Conservation (phyloP, 306 rosid species). For the Urtica urens region DNA sequence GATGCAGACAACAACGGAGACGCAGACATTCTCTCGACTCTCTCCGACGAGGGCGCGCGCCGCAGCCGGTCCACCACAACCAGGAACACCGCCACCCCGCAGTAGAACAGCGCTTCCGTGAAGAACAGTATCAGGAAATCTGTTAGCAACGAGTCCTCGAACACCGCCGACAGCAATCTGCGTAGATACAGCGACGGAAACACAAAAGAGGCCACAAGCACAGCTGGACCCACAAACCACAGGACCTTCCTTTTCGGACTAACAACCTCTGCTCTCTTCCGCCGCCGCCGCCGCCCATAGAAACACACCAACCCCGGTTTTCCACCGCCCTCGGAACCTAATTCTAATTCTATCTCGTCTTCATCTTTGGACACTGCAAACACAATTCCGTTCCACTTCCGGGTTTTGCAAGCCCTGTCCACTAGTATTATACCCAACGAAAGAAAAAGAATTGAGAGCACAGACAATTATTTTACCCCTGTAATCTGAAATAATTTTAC, state of each 20-base stretch:
- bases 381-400: slow-evolving; percentile 28
- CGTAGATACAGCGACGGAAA: slow-evolving; percentile 90
- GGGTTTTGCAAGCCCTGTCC: slow-evolving; percentile 42
- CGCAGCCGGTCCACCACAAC: slow-evolving; percentile 48
- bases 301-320: slow-evolving; percentile 77
- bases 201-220: slow-evolving; percentile 88
- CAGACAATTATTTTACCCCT: background rate
- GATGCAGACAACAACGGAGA: too few relatives aligned
- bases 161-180: slow-evolving; percentile 55
- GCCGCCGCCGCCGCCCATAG: slow-evolving; percentile 38
- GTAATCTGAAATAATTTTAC: slow-evolving; percentile 17
- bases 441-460: background rate
- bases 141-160: slow-evolving; percentile 95
- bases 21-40: slow-evolving; percentile 67
- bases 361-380: slow-evolving; percentile 63
- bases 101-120: slow-evolving; percentile 91
- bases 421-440: background rate
- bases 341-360: too few relatives aligned
- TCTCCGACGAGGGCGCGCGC: slow-evolving; percentile 40
- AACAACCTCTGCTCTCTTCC: too few relatives aligned
- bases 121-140: slow-evolving; percentile 97
- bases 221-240: slow-evolving; percentile 81
- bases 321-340: too few relatives aligned
- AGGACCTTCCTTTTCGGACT: slow-evolving; percentile 37
- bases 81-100: slow-evolving; percentile 80